phyloP scores from a whole-genome alignment of 306 rosid species.

The Rubus idaeus region DNA sequence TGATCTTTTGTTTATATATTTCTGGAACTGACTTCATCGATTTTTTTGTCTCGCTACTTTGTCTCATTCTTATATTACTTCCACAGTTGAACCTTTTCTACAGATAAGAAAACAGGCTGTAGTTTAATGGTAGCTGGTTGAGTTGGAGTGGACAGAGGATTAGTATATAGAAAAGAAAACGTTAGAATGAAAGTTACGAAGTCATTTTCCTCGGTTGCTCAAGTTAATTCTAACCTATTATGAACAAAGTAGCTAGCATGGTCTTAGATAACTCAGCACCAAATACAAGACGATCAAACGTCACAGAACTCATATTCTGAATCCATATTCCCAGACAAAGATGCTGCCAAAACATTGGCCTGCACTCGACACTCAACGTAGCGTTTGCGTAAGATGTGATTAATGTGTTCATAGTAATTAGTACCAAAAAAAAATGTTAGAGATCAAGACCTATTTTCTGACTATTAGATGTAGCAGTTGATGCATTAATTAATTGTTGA shows the following conservation, averaged over 20 bases:
- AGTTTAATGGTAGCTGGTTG: neutral
- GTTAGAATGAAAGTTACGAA: neutral
- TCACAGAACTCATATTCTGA: neutral
- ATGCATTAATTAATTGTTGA: no score
- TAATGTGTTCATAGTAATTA: no score
- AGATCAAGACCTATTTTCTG: neutral
- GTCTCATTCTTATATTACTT: neutral
- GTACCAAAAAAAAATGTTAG: no score
- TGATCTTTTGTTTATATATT: neutral
- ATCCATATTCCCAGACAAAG: slow-evolving; percentile 1
- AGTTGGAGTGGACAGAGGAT: slow-evolving; percentile 5
- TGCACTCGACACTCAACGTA: neutral
- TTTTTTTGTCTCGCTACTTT: slow-evolving; percentile 1
- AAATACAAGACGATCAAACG: slow-evolving; percentile 1
- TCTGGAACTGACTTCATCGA: neutral
- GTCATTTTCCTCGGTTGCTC: neutral
- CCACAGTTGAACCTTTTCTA: neutral
- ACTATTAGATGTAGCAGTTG: neutral
- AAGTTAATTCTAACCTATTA: neutral
- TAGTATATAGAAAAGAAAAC: neutral
- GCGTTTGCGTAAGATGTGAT: neutral
- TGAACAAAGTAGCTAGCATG: slow-evolving; percentile 2
- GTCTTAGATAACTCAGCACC: neutral
- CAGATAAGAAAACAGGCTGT: neutral
- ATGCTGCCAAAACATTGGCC: neutral